Evolutionary conservation across 2,329 filamentous ascomycete genomes (phyloP).

Genomic region (Graphilbum sp.): DNA sequence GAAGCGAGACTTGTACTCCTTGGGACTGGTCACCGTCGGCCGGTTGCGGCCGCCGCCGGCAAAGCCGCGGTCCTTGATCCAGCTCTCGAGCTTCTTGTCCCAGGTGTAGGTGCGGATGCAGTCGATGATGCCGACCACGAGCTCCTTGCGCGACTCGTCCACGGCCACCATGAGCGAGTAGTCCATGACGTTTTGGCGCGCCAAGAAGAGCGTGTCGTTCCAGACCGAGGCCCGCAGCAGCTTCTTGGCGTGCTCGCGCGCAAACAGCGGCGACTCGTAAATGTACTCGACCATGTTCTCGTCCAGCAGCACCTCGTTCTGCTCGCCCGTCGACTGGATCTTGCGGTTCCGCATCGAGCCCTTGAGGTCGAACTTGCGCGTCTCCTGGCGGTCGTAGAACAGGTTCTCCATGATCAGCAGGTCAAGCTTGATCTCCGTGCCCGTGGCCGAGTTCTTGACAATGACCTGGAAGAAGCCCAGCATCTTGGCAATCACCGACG

Average conservation of each 20-base stretch:
- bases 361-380: conserved; percentile 87
- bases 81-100: conserved; percentile 99
- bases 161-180: conserved; percentile 98
- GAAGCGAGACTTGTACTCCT: conserved; percentile 94
- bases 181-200: conserved; percentile 95
- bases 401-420: conserved; percentile 93
- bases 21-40: conserved; percentile 91
- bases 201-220: conserved; percentile 94
- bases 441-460: conserved; percentile 86
- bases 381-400: conserved; percentile 86
- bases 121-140: conserved; percentile 95
- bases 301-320: conserved; percentile 89
- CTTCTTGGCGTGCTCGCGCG: conserved; percentile 91
- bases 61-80: conserved; percentile 95
- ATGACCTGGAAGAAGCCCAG: conserved; percentile 94
- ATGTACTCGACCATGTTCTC: conserved; percentile 99
- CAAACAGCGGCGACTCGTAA: conserved; percentile 89
- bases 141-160: conserved; percentile 73
- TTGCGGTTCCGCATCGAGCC: conserved; percentile 98
- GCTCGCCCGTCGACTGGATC: conserved; percentile 86
- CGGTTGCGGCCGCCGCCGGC: conserved; percentile 60
- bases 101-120: conserved; percentile 97
- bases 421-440: conserved; percentile 87
- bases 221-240: conserved; percentile 81
- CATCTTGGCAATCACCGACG: conserved; percentile 98